Evolutionary conservation across 2,329 filamentous ascomycete species (phyloP), one percentile per base, ranked within the genome.

Genomic region (Ustulina deusta): DNA sequence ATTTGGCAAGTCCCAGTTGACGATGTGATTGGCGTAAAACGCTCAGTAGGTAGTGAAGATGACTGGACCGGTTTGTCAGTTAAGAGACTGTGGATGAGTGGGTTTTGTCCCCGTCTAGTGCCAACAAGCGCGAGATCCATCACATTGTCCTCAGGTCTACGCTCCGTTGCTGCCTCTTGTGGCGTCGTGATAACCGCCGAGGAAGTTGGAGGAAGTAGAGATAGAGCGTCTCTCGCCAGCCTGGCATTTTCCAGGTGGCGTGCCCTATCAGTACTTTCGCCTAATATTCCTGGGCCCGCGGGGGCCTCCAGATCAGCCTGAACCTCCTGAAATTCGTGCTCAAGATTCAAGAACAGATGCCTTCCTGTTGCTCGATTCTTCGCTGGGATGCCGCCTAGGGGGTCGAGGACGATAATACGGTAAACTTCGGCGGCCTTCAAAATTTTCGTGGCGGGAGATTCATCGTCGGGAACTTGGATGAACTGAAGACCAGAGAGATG

Each of bases 21-120:
- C 73, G 75, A 77, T 63, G 69, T 75, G 40, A 78, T 73, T 0
- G 80, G 75, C 63, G 79, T 82, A 36, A 93, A 86, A 56, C 92
- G 86, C 46, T 90, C 87, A 6, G 90, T 85, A 0, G 96, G 96
- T 0, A 99, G 84, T 0, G 96, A 99, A 1, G 96, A 96, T 1
- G 96, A 98, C 71, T 94, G 91, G 15, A 94, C 87, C 0, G 96
- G 95, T 75, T 97, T 97, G 80, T 99, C 96, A 1, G 96, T 99
- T 10, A 99, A 86, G 1, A 99, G 88, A 74, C 97, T 98, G 80
- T 99, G 94, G 52, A 99, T 96, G 1, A 99, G 83, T 0, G 94
- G 94, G 74, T 99, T 99, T 75, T 87, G 85, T 64, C 83, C 84
- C 54, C 82, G 83, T 65, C 86, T 81, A 68, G 85, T 85, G 32